Evolutionary conservation across 2,329 filamentous ascomycete species (phyloP), one percentile per base, ranked within the genome.

Genomic region (Pseudocercospora fuligena): DNA sequence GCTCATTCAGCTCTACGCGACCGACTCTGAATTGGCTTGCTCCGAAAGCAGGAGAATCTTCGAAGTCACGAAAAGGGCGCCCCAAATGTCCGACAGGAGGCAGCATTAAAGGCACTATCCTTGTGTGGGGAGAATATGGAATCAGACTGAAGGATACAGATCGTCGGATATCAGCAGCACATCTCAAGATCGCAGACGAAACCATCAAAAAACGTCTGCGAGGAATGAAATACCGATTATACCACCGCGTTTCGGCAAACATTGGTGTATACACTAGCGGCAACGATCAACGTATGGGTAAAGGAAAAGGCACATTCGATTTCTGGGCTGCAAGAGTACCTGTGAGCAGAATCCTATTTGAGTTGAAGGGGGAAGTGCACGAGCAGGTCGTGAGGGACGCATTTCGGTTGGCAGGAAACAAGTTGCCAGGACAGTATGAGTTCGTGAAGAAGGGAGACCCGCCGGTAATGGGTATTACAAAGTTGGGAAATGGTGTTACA

Each of bases 231-330:
- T 99, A 96, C 80, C 89, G 93, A 64, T 80, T 99, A 56, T 99
- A 97, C 82, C 97, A 93, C 83, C 88, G 95, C 69, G 90, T 98
- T 61, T 89, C 89, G 74, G 95, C 94, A 71, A 97, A 97, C 77
- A 91, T 98, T 72, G 95, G 94, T 77, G 96, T 99, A 23, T 99
- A 95, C 80, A 90, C 93, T 65, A 95, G 91, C 79, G 95, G 95
- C 65, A 99, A 98, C 76, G 95, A 99, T 82, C 91, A 93, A 79
- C 91, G 95, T 87, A 99, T 99, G 96, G 95, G 95, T 79, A 99
- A 98, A 82, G 95, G 95, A 82, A 99, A 99, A 80, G 95, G 95
- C 73, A 92, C 90, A 69, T 98, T 99, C 78, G 95, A 99, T 79
- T 92, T 97, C 78, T 99, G 95, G 95, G 93, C 94, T 4, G 88